Percentiles rank a stretch among this genome's conserved stretches.
phyloP scores from a whole-genome alignment of 2,329 filamentous ascomycete genomes.

The Fusarium beomiforme region DNA sequence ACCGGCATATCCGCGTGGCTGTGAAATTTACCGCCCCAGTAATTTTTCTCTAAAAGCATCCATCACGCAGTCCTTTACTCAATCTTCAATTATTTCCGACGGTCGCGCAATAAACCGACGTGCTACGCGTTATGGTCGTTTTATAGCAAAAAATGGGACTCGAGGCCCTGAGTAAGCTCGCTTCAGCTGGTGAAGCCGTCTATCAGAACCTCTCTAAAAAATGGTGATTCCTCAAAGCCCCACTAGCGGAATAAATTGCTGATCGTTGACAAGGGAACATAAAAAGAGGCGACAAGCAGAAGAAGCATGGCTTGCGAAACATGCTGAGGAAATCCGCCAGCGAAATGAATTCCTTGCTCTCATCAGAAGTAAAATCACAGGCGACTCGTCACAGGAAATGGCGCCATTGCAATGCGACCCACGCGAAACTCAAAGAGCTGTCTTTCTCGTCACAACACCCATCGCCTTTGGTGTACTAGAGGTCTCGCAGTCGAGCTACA shows the following conservation, averaged over 20 bases:
- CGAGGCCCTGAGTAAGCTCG: constrained; percentile 29
- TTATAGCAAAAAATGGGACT: constrained; percentile 30
- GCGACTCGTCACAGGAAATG: constrained; percentile 36
- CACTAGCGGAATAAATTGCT: neutral
- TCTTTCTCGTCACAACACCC: constrained; percentile 38
- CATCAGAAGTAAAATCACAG: constrained; percentile 31
- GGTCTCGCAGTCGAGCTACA: constrained; percentile 37
- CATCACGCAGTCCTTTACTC: neutral
- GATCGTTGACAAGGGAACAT: constrained; percentile 5
- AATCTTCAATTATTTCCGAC: neutral
- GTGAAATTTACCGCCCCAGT: constrained; percentile 16
- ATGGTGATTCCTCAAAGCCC: constrained; percentile 9
- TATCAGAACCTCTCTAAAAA: constrained; percentile 32
- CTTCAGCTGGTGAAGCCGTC: constrained; percentile 23
- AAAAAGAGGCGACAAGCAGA: constrained; percentile 4
- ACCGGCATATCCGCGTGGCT: constrained; percentile 33
- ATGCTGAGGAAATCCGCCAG: constrained; percentile 29
- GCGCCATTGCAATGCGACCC: constrained; percentile 27
- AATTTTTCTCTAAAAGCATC: neutral
- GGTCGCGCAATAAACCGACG: neutral
- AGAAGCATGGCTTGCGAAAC: constrained; percentile 9
- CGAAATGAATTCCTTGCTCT: constrained; percentile 32
- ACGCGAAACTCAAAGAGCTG: constrained; percentile 27
- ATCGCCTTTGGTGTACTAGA: constrained; percentile 38
- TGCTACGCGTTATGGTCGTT: neutral